Conservation (phyloP, 768 basidiomycete genomes). For the Boletus subparvulus region DNA sequence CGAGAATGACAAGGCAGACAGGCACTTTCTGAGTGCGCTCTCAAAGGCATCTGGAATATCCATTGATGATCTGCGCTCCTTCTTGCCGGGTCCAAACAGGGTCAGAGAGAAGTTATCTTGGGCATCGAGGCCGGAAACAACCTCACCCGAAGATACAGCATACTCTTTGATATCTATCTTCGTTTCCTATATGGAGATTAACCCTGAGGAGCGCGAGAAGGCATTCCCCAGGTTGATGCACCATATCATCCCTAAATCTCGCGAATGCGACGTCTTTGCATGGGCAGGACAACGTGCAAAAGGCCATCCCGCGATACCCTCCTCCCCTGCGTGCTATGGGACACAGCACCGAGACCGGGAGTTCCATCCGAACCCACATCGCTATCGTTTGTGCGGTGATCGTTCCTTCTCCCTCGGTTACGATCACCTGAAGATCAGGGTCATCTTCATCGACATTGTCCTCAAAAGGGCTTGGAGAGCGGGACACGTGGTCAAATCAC, state of each 20-base stretch:
- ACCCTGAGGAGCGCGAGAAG: not conserved
- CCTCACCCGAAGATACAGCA: not conserved
- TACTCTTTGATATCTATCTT: constrained; percentile 7
- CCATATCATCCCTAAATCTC: not conserved
- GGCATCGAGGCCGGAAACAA: not conserved
- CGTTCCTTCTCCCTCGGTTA: not conserved
- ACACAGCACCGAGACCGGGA: not conserved
- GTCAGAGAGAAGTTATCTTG: constrained; percentile 5
- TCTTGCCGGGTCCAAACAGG: constrained; percentile 5
- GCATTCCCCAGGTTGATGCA: constrained; percentile 9
- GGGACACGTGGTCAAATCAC: not conserved
- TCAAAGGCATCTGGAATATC: constrained; percentile 8
- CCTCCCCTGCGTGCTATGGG: constrained; percentile 6
- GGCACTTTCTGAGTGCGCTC: not conserved
- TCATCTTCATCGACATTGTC: not conserved
- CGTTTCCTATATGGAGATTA: not conserved
- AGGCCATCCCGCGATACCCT: constrained; percentile 6
- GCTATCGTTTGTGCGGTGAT: constrained; percentile 1
- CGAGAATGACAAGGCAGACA: constrained; percentile 8
- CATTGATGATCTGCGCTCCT: not conserved
- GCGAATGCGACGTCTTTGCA: constrained; percentile 5
- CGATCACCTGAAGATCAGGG: constrained; percentile 7
- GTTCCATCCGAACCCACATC: not conserved
- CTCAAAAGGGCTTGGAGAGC: not conserved
- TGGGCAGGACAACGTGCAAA: constrained; percentile 2